Percentiles rank a stretch among this genome's conserved stretches.
Evolutionary conservation across 2,329 filamentous ascomycete genomes (phyloP).

Genomic region (Monilinia polystroma): DNA sequence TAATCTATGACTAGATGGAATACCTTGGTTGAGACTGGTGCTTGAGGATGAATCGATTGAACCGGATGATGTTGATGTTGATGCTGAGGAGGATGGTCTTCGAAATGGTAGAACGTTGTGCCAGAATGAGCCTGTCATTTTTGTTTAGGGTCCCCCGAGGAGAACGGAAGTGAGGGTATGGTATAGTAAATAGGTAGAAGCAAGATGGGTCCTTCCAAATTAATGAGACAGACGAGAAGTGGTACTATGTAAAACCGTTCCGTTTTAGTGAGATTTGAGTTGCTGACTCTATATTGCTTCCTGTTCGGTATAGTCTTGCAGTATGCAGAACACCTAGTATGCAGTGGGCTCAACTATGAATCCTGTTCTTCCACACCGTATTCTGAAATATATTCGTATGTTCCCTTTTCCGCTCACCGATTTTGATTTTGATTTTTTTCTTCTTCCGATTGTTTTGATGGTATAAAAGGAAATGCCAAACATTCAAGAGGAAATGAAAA

Average conservation of each 20-base stretch:
- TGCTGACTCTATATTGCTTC: constrained; percentile 18
- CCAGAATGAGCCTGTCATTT: constrained; percentile 37
- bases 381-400: neutral
- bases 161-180: neutral
- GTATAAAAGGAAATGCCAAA: neutral
- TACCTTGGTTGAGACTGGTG: constrained; percentile 6
- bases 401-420: neutral
- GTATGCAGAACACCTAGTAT: constrained; percentile 10
- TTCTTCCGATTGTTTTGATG: neutral
- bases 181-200: neutral
- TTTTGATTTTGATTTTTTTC: neutral
- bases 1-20: constrained; percentile 4
- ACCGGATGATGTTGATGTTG: constrained; percentile 15
- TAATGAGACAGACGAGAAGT: constrained; percentile 4
- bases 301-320: constrained; percentile 13
- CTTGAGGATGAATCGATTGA: constrained; percentile 19
- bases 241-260: neutral
- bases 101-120: constrained; percentile 17
- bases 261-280: constrained; percentile 6
- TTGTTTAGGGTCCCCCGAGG: neutral
- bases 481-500: neutral
- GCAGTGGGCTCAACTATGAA: constrained; percentile 12
- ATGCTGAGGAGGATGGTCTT: constrained; percentile 20
- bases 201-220: neutral
- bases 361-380: constrained; percentile 12